Base-by-base conservation (phyloP, 371 early-diverging fungal species). In the Mucor mucedo region DNA sequence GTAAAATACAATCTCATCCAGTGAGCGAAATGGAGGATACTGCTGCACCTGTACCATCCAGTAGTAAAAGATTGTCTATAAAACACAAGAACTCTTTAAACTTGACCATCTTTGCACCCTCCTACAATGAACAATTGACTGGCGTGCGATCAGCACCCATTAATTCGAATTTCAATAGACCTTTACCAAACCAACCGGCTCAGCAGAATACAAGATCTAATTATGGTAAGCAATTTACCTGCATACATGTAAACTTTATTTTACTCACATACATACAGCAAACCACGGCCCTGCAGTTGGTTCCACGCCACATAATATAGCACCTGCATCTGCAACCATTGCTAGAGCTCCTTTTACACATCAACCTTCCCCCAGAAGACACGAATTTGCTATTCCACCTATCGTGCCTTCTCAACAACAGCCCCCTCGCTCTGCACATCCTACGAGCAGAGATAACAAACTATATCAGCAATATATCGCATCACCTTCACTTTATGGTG, bases 61-160 rank as follows among this genome's bases (percentile, higher is more conserved):
- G 55, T 48, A 63, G 58, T 35, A 82, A 77, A 55, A 66, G 76
- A 52, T 42, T 69, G 8, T 65, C 69, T 2, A 50, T 21, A 9
- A 66, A 76, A 33, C 76, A 70, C 11, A 85, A 84, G 60, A 86
- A 84, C 58, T 74, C 84, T 39, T 76, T 81, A 58, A 78, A 83
- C 35, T 30, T 50, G 50, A 86, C 86, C 6, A 86, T 86, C 47
- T 83, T 78, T 72, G 79, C 86, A 14, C 84, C 86, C 11, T 83
- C 86, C 4, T 86, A 86, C 42, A 73, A 76, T 39, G 83, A 84
- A 39, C 84, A 83, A 45, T 30, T 63, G n/a, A 55, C 83, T 3
- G 76, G 82, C 7, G 77, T 86, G 33, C 77, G 79, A 44, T 86
- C 86, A 42, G 86, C 86, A 38, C 86, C 86, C 10, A 69, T 86